These are phyloP conservation scores for Collybiopsis luxurians DNA, from an alignment of 768 basidiomycete species.

Conservation along the genomic window DNA sequence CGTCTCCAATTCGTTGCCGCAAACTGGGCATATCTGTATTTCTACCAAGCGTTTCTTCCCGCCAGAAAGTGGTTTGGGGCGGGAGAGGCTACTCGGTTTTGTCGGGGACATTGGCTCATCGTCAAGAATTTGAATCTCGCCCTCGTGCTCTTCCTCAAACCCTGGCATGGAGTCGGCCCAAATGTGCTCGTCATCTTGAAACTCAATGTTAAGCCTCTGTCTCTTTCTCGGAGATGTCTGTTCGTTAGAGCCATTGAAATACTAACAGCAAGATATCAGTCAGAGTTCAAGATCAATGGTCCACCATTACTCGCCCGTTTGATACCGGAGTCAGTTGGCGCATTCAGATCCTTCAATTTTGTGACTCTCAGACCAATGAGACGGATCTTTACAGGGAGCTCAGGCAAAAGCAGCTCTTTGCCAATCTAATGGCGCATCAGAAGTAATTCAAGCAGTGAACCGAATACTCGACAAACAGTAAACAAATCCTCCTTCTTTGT, in stretches of 20 bases:
- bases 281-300: not conserved
- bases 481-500: conserved; percentile 76
- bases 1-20: conserved; percentile 53
- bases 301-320: conserved; percentile 52
- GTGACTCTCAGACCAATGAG: conserved; percentile 88
- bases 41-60: conserved; percentile 20
- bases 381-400: conserved; percentile 76
- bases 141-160: conserved; percentile 50
- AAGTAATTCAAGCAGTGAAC: conserved; percentile 1
- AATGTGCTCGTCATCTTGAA: conserved; percentile 10
- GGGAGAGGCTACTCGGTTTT: not conserved
- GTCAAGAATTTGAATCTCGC: conserved; percentile 20
- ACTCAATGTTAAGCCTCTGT: conserved; percentile 24
- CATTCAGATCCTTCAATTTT: conserved; percentile 80
- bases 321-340: conserved; percentile 53
- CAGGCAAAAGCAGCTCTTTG: conserved; percentile 75
- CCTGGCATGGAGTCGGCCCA: conserved; percentile 47
- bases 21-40: conserved; percentile 70
- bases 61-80: conserved; percentile 11
- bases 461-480: conserved; percentile 43
- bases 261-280: conserved; percentile 35
- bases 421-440: conserved; percentile 51
- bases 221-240: conserved; percentile 35
- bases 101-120: not conserved
- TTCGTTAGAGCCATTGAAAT: conserved; percentile 46